A percentile compares a stretch with the other conserved stretches of the same genome.
Evolutionary conservation across 2,329 filamentous ascomycete species (phyloP).

Genomic region (Fusarium sterilihyphosum): DNA sequence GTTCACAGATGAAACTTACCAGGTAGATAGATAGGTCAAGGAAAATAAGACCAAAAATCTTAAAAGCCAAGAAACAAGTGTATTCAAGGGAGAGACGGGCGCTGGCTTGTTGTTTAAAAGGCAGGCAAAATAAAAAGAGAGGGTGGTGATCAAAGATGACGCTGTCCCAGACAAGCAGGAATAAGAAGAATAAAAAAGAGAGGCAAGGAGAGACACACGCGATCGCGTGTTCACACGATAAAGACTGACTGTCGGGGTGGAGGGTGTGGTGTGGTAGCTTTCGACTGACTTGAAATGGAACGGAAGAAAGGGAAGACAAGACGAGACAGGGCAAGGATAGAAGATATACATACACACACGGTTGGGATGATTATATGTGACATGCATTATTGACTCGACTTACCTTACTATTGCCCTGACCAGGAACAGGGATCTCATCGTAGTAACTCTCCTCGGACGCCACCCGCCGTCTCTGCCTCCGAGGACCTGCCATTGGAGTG

Average conservation of each 20-base stretch:
- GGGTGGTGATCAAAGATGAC: slow-evolving; percentile 20
- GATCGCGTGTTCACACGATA: slow-evolving; percentile 42
- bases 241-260: slow-evolving; percentile 33
- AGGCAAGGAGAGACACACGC: slow-evolving; percentile 34
- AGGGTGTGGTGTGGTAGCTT: slow-evolving; percentile 12
- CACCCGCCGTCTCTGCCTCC: slow-evolving; percentile 24
- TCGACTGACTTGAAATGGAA: slow-evolving; percentile 6
- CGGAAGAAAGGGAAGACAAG: slow-evolving; percentile 11
- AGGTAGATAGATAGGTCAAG: slow-evolving; percentile 8
- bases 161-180: slow-evolving; percentile 28
- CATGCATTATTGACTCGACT: slow-evolving; percentile 7
- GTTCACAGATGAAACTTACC: slow-evolving; percentile 23
- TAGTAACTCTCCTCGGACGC: slow-evolving; percentile 23
- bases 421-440: slow-evolving; percentile 34
- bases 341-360: slow-evolving; percentile 6
- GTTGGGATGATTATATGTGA: slow-evolving; percentile 29
- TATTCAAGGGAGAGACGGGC: slow-evolving; percentile 20
- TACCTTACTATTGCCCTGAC: slow-evolving; percentile 2
- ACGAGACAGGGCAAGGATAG: slow-evolving; percentile 5
- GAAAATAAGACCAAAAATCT: not conserved
- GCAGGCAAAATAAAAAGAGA: slow-evolving; percentile 24
- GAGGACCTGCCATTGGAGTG: slow-evolving; percentile 28
- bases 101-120: not conserved
- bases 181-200: slow-evolving; percentile 7
- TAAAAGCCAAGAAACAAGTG: not conserved